Conservation (phyloP, 1,284 basidiomycete species). For the Ustilago curta region DNA sequence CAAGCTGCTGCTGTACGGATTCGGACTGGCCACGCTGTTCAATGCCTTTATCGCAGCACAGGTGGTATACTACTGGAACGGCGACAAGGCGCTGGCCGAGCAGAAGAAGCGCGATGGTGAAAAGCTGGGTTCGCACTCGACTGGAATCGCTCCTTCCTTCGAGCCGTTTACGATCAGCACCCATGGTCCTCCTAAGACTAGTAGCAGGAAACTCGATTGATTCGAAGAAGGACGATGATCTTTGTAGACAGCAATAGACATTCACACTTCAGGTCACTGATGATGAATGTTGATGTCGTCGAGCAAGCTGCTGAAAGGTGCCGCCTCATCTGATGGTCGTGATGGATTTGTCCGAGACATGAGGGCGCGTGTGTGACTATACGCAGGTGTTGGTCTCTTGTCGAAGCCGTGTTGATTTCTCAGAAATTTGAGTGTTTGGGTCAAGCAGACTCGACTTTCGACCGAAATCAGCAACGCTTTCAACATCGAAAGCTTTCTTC, state of each 20-base stretch:
- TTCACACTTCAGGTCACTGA: too few relatives aligned
- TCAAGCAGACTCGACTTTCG: constrained; percentile 7
- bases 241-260: neutral
- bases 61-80: constrained; percentile 66
- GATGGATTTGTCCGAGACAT: too few relatives aligned
- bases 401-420: neutral
- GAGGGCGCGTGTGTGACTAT: neutral
- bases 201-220: constrained; percentile 41
- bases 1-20: constrained; percentile 65
- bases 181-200: constrained; percentile 27
- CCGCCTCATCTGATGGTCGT: neutral
- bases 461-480: constrained; percentile 6
- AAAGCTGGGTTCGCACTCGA: constrained; percentile 22
- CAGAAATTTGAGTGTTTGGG: neutral
- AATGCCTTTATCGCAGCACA: constrained; percentile 66
- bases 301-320: neutral
- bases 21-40: constrained; percentile 67
- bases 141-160: constrained; percentile 14
- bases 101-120: constrained; percentile 42
- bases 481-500: constrained; percentile 4
- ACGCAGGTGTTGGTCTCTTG: constrained; percentile 15
- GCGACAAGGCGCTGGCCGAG: constrained; percentile 38
- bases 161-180: constrained; percentile 43
- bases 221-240: neutral
- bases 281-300: too few relatives aligned